Evolutionary conservation across 2,329 filamentous ascomycete species (phyloP).

Genomic region (Scorias spongiosa): DNA sequence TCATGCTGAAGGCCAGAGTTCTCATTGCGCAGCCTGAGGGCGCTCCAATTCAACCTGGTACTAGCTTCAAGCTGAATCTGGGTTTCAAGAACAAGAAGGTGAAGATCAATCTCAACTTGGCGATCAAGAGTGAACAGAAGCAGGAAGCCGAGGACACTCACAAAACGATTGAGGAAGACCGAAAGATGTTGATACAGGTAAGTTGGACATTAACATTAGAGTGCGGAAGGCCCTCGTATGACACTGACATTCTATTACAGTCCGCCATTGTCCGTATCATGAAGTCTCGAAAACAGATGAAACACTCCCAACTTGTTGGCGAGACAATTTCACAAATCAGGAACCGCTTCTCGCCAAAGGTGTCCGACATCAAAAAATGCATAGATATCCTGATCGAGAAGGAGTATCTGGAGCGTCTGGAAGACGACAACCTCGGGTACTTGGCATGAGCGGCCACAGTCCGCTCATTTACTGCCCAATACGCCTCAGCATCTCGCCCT

Average conservation of each 20-base stretch:
- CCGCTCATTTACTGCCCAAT: neutral
- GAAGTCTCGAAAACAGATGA: constrained; percentile 99
- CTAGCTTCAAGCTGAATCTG: constrained; percentile 72
- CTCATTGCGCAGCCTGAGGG: constrained; percentile 55
- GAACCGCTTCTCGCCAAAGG: constrained; percentile 79
- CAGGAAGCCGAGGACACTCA: constrained; percentile 94
- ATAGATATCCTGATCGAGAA: constrained; percentile 98
- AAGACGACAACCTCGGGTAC: constrained; percentile 88
- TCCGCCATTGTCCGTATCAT: constrained; percentile 98
- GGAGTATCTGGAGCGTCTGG: constrained; percentile 91
- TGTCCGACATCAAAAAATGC: constrained; percentile 97
- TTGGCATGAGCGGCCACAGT: constrained; percentile 47
- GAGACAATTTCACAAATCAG: constrained; percentile 95
- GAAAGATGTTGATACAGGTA: constrained; percentile 93
- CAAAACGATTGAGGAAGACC: constrained; percentile 97
- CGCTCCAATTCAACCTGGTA: constrained; percentile 62
- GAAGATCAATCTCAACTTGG: constrained; percentile 88
- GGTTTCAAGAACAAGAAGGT: constrained; percentile 98
- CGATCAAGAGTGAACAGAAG: constrained; percentile 89
- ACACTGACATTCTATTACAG: constrained; percentile 35
- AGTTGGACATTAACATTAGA: constrained; percentile 22
- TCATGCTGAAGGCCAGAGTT: constrained; percentile 88
- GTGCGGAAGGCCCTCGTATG: neutral
- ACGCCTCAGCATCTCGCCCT: neutral
- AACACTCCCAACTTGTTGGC: constrained; percentile 83